These are phyloP conservation scores for Geranium rotundifolium DNA, from an alignment of 345 rosid species.

Conservation along the genomic window DNA sequence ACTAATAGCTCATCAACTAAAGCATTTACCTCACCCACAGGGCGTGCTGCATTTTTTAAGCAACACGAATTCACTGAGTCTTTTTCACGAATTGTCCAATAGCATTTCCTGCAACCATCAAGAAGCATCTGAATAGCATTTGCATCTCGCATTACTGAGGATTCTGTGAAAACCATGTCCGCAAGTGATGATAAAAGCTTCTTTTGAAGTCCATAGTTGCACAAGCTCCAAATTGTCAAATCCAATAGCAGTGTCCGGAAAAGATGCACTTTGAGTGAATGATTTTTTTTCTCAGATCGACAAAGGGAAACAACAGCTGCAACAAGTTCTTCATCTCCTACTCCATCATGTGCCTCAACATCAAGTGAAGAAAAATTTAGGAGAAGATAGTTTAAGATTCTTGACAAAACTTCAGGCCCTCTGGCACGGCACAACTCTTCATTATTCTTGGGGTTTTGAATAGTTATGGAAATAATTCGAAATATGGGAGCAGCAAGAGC, in stretches of 20 bases:
- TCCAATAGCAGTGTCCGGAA: conserved; percentile 79
- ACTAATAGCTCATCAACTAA: conserved; percentile 97
- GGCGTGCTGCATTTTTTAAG: conserved; percentile 45
- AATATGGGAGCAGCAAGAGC: conserved; percentile 86
- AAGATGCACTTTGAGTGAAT: conserved; percentile 88
- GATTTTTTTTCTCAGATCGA: conserved; percentile 77
- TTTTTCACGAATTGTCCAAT: conserved; percentile 81
- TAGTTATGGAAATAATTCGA: conserved; percentile 68
- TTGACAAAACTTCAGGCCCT: conserved; percentile 89
- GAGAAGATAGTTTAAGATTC: conserved; percentile 76
- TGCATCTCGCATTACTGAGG: conserved; percentile 81
- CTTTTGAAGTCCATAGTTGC: conserved; percentile 96
- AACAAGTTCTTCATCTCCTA: conserved; percentile 90
- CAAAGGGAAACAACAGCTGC: conserved; percentile 92
- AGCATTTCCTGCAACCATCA: conserved; percentile 98
- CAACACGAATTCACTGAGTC: conserved; percentile 63
- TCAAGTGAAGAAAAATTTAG: conserved; percentile 63
- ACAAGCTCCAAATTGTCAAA: conserved; percentile 88
- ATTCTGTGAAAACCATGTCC: conserved; percentile 99
- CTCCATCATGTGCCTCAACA: conserved; percentile 47
- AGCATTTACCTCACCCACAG: conserved; percentile 91
- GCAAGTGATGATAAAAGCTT: conserved; percentile 90
- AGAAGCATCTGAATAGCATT: conserved; percentile 98
- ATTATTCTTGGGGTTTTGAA: conserved; percentile 79
- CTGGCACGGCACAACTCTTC: conserved; percentile 68